Percentiles rank a stretch among this genome's conserved stretches.
Evolutionary conservation across 495 filamentous ascomycete genomes (phyloP).

Genomic region (Podospora comata): DNA sequence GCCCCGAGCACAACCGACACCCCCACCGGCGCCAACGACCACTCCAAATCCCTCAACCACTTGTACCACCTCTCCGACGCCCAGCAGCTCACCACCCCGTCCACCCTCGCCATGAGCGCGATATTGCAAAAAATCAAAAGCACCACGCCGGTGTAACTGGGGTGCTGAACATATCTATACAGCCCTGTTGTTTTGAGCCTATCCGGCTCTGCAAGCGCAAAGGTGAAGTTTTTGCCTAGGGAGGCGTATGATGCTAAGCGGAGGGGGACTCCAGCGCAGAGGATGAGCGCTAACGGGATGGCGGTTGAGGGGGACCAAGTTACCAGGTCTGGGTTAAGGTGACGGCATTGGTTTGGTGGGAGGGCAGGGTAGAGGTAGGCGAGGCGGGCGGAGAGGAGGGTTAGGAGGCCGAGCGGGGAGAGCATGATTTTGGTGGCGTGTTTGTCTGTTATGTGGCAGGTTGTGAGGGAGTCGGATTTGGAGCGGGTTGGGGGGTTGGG

Average conservation of each 20-base stretch:
- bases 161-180: slow-evolving; percentile 48
- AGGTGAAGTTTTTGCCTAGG: slow-evolving; percentile 50
- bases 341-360: slow-evolving; percentile 15
- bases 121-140: slow-evolving; percentile 21
- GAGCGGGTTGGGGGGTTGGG: not conserved
- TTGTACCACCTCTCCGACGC: slow-evolving; percentile 29
- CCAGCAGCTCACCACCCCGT: slow-evolving; percentile 38
- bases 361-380: slow-evolving; percentile 32
- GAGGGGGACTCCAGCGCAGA: slow-evolving; percentile 35
- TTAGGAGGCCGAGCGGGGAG: slow-evolving; percentile 18
- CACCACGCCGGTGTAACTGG: slow-evolving; percentile 43
- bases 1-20: slow-evolving; percentile 4
- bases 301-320: slow-evolving; percentile 32
- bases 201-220: slow-evolving; percentile 44
- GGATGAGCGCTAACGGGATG: slow-evolving; percentile 25
- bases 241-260: slow-evolving; percentile 37
- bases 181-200: slow-evolving; percentile 42
- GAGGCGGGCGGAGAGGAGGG: slow-evolving; percentile 17
- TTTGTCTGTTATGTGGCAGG: slow-evolving; percentile 17
- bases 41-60: slow-evolving; percentile 12
- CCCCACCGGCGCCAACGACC: slow-evolving; percentile 14
- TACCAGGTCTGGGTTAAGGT: slow-evolving; percentile 27
- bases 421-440: slow-evolving; percentile 5
- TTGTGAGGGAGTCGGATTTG: slow-evolving; percentile 17
- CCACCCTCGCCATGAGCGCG: slow-evolving; percentile 21